Evolutionary conservation across 2,329 filamentous ascomycete species (phyloP).

Genomic region (Hortaea werneckii): DNA sequence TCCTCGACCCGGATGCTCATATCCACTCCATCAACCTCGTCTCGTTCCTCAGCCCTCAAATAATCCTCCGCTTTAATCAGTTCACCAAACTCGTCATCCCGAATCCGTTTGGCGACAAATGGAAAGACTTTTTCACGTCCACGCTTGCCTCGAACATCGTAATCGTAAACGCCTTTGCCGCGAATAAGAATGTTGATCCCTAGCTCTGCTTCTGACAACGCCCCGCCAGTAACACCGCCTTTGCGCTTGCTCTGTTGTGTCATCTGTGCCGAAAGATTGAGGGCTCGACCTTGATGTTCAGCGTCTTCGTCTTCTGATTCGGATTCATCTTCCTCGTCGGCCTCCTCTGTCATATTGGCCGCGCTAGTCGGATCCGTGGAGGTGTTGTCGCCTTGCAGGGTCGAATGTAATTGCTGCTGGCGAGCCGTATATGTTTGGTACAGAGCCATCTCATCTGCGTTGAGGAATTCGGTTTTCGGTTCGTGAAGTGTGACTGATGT

Average conservation of each 20-base stretch:
- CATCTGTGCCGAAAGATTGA: constrained; percentile 79
- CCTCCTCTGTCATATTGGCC: constrained; percentile 28
- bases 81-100: constrained; percentile 87
- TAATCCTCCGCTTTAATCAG: constrained; percentile 90
- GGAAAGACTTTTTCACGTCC: constrained; percentile 90
- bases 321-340: constrained; percentile 77
- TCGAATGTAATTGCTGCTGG: constrained; percentile 76
- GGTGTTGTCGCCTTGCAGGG: constrained; percentile 58
- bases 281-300: constrained; percentile 80
- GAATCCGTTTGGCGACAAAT: constrained; percentile 65
- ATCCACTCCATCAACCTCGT: constrained; percentile 59
- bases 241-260: constrained; percentile 73
- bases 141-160: constrained; percentile 81
- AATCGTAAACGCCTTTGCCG: constrained; percentile 78
- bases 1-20: constrained; percentile 37
- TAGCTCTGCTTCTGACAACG: constrained; percentile 74
- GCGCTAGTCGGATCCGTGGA: constrained; percentile 63
- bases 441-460: constrained; percentile 62
- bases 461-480: constrained; percentile 53
- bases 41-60: constrained; percentile 81
- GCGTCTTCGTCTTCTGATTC: constrained; percentile 85
- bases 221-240: constrained; percentile 40
- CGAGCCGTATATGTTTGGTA: constrained; percentile 92
- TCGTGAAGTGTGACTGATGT: constrained; percentile 38
- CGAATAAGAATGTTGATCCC: constrained; percentile 85